Conservation (phyloP, 2,329 filamentous ascomycete species). For the Didymella glomerata region DNA sequence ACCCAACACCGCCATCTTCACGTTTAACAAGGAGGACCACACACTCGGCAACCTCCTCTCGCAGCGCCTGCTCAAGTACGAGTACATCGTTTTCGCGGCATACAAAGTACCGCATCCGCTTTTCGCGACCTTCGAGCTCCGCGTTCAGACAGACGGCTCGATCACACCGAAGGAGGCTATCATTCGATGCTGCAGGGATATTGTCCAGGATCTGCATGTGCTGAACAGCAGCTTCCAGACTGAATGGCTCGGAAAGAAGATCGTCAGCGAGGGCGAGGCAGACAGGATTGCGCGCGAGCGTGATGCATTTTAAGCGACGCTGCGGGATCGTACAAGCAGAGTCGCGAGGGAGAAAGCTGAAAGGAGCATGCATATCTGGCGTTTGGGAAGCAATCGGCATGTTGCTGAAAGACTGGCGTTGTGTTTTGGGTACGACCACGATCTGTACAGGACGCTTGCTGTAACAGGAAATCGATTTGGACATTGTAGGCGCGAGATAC, state of each 20-base stretch:
- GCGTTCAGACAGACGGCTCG: slow-evolving; percentile 89
- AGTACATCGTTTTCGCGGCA: slow-evolving; percentile 86
- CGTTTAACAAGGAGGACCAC: slow-evolving; percentile 96
- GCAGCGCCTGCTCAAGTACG: slow-evolving; percentile 83
- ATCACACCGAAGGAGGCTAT: slow-evolving; percentile 91
- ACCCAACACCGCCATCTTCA: slow-evolving; percentile 93
- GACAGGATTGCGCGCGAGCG: slow-evolving; percentile 45
- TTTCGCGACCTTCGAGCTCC: slow-evolving; percentile 68
- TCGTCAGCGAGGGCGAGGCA: slow-evolving; percentile 47
- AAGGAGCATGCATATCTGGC: slow-evolving; percentile 16
- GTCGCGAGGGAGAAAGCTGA: neutral
- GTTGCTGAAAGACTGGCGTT: slow-evolving; percentile 19
- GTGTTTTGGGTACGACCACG: slow-evolving; percentile 5
- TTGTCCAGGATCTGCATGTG: slow-evolving; percentile 81
- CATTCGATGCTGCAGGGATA: slow-evolving; percentile 78
- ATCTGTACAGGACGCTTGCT: neutral
- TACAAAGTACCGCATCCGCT: slow-evolving; percentile 73
- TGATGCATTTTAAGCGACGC: slow-evolving; percentile 33
- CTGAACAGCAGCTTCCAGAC: slow-evolving; percentile 90
- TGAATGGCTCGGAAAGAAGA: slow-evolving; percentile 62
- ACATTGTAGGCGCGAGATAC: slow-evolving; percentile 4
- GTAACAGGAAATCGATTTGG: neutral
- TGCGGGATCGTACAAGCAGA: neutral
- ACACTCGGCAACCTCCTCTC: slow-evolving; percentile 91
- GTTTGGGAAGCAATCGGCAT: slow-evolving; percentile 17